Percentiles rank a stretch among this genome's conserved stretches.
Conservation (phyloP, 129 eudicot species). For the Lactuca sativa region DNA sequence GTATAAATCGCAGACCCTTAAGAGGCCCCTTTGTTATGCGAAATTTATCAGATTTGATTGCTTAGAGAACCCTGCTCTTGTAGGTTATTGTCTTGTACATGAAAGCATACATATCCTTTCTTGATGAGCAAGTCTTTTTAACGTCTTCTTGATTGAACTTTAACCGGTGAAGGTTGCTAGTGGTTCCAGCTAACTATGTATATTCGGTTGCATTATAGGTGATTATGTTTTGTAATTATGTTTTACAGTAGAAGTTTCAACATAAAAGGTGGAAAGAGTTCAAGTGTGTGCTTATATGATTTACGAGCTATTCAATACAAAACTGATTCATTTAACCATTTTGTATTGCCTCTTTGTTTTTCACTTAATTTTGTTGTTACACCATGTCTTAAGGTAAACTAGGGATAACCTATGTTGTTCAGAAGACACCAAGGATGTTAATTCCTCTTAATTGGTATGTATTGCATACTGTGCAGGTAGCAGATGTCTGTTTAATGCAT, state of each 20-base stretch:
- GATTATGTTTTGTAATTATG: neutral
- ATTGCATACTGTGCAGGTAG: conserved; percentile 24
- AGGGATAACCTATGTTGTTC: too few relatives aligned
- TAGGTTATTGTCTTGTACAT: neutral
- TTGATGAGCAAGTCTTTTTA: neutral
- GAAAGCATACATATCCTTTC: neutral
- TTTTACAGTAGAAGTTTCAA: conserved; percentile 5
- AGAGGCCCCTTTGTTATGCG: neutral
- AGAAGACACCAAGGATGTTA: too few relatives aligned
- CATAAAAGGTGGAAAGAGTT: neutral
- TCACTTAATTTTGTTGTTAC: conserved; percentile 19
- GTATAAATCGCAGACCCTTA: neutral
- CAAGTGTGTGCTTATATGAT: neutral
- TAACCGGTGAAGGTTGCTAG: conserved; percentile 1
- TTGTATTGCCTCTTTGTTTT: neutral
- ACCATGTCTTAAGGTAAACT: neutral
- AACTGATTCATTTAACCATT: conserved; percentile 1
- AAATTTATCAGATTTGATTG: neutral
- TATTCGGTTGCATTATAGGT: conserved; percentile 11
- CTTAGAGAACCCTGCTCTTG: neutral
- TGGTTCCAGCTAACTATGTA: neutral
- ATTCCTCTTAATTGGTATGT: too few relatives aligned
- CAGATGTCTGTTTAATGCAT: conserved; percentile 16
- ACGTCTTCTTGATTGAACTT: neutral
- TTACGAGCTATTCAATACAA: neutral